Conservation (phyloP, 163 green algal species). For the Prototheca cutis region DNA sequence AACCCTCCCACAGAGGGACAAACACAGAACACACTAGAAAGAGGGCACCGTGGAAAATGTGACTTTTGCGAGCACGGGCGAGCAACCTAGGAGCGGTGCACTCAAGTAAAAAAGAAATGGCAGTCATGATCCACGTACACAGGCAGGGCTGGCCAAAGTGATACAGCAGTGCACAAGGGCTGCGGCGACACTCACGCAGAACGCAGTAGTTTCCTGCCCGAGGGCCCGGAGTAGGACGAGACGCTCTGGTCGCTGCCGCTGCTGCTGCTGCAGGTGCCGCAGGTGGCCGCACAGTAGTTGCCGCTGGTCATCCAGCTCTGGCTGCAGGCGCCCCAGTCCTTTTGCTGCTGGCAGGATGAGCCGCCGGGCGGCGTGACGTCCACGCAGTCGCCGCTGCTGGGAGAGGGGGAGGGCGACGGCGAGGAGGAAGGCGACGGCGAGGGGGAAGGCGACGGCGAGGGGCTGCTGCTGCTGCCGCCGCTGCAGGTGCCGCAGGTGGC, state of each 20-base stretch:
- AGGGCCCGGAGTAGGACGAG: background rate
- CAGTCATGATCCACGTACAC: too few relatives aligned
- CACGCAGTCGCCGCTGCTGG: conserved; percentile 1
- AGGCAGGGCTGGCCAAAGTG: too few relatives aligned
- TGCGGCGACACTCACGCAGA: too few relatives aligned
- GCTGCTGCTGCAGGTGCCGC: conserved; percentile 24
- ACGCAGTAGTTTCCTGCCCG: too few relatives aligned
- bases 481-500: conserved; percentile 36
- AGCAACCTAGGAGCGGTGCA: too few relatives aligned
- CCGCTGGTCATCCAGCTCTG: conserved; percentile 25
- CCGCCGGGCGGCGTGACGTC: conserved; percentile 14
- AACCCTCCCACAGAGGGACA: too few relatives aligned
- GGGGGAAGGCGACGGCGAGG: background rate
- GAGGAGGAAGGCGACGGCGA: too few relatives aligned
- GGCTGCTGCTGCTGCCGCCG: background rate
- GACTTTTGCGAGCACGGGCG: too few relatives aligned
- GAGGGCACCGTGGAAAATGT: too few relatives aligned
- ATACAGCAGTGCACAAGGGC: too few relatives aligned
- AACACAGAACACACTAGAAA: too few relatives aligned
- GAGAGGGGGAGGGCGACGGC: background rate
- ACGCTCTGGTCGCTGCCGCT: background rate
- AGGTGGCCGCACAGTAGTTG: conserved; percentile 39
- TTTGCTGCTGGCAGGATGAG: conserved; percentile 19
- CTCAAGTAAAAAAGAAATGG: too few relatives aligned
- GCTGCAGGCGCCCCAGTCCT: conserved; percentile 42